Conservation (phyloP, 805 yeast genomes). For the Candida koratica region DNA sequence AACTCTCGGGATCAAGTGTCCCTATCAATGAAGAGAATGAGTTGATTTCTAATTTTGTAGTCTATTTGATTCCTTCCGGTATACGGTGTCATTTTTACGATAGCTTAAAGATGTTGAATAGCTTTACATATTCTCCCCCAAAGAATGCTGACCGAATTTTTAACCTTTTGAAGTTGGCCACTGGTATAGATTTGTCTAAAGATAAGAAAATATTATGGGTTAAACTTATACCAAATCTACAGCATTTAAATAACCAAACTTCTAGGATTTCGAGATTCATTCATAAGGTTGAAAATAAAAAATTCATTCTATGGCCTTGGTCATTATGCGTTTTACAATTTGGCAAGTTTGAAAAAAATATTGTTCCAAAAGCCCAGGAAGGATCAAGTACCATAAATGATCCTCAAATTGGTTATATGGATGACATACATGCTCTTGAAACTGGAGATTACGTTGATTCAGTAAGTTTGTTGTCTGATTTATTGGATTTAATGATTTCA, state of each 20-base stretch:
- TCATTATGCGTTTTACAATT: slow-evolving; percentile 60
- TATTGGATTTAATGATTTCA: slow-evolving; percentile 31
- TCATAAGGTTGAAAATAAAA: slow-evolving; percentile 48
- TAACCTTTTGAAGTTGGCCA: slow-evolving; percentile 31
- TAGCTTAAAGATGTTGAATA: slow-evolving; percentile 18
- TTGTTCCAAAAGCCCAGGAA: neutral
- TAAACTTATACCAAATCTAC: slow-evolving; percentile 61
- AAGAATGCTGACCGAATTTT: slow-evolving; percentile 22
- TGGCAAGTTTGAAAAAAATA: slow-evolving; percentile 24
- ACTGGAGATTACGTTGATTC: slow-evolving; percentile 24
- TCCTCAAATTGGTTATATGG: too few species aligned
- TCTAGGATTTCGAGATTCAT: slow-evolving; percentile 58
- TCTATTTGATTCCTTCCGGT: slow-evolving; percentile 41
- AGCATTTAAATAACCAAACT: slow-evolving; percentile 65
- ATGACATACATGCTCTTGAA: too few species aligned
- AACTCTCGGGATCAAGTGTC: slow-evolving; percentile 1
- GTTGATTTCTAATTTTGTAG: slow-evolving; percentile 24
- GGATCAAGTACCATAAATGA: neutral
- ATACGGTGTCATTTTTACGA: slow-evolving; percentile 42
- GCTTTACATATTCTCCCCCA: slow-evolving; percentile 23
- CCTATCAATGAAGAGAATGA: slow-evolving; percentile 13
- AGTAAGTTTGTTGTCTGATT: slow-evolving; percentile 30
- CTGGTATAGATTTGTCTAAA: slow-evolving; percentile 26
- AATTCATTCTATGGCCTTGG: slow-evolving; percentile 70
- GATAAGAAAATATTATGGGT: slow-evolving; percentile 49